These are phyloP conservation scores for Pterula multifida DNA, from an alignment of 1,284 basidiomycete species.

Conservation along the genomic window DNA sequence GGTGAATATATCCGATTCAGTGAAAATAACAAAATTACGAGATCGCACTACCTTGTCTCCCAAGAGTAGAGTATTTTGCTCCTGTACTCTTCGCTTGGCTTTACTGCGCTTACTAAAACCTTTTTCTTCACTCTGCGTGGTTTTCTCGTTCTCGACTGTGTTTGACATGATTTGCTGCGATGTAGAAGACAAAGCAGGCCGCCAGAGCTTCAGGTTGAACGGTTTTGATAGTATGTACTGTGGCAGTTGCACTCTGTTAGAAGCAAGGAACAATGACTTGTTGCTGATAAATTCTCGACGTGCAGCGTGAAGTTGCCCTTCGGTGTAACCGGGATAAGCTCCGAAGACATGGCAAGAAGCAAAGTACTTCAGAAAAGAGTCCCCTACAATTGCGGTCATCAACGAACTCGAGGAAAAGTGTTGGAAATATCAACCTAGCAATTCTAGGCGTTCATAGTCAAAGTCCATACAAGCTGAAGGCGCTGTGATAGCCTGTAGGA, in stretches of 20 bases:
- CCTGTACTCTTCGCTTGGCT: slow-evolving; percentile 23
- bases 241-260: slow-evolving; percentile 46
- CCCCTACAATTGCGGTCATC: slow-evolving; percentile 35
- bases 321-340: slow-evolving; percentile 44
- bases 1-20: slow-evolving; percentile 7
- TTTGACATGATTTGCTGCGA: background rate
- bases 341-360: slow-evolving; percentile 65
- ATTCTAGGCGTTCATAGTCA: slow-evolving; percentile 73
- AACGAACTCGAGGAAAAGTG: slow-evolving; percentile 1
- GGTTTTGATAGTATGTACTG: slow-evolving; percentile 60
- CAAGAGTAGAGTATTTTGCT: slow-evolving; percentile 40
- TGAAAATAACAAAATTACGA: slow-evolving; percentile 5
- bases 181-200: slow-evolving; percentile 23
- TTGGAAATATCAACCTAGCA: slow-evolving; percentile 42
- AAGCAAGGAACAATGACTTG: slow-evolving; percentile 42
- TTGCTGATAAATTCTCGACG: slow-evolving; percentile 67
- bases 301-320: slow-evolving; percentile 50
- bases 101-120: background rate
- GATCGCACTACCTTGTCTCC: slow-evolving; percentile 59
- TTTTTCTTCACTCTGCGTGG: background rate
- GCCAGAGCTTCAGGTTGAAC: slow-evolving; percentile 57
- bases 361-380: slow-evolving; percentile 71
- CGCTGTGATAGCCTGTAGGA: slow-evolving; percentile 55
- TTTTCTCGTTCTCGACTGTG: background rate
- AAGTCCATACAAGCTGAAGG: slow-evolving; percentile 53